phyloP scores from a whole-genome alignment of 108 stramenopile species.

The Tribonema minus region DNA sequence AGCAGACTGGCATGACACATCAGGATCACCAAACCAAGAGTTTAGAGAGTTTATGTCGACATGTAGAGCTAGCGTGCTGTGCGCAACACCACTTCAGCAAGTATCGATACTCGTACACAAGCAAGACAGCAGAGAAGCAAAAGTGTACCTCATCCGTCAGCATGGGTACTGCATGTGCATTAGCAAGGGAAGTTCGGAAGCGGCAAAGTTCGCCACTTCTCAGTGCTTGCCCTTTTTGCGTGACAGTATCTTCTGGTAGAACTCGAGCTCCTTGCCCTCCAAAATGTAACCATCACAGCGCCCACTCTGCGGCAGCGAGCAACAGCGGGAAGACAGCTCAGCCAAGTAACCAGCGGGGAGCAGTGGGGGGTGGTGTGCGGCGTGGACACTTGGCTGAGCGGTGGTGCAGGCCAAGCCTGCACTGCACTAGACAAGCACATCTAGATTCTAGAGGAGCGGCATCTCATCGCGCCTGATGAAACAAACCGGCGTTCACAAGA shows the following conservation, averaged over 20 bases:
- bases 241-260: slow-evolving; percentile 90
- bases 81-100: too few relatives aligned
- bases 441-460: too few relatives aligned
- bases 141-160: background rate
- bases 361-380: background rate
- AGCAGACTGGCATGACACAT: too few relatives aligned
- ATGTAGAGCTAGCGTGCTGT: background rate
- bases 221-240: slow-evolving; percentile 53
- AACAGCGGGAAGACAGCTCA: background rate
- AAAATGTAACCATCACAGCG: slow-evolving; percentile 96
- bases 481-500: too few relatives aligned
- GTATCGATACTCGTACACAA: too few relatives aligned
- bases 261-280: slow-evolving; percentile 96
- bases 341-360: too few relatives aligned
- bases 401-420: too few relatives aligned
- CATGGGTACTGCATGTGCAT: background rate
- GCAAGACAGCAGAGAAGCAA: background rate
- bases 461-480: too few relatives aligned
- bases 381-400: too few relatives aligned
- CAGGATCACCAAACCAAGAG: too few relatives aligned
- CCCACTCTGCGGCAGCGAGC: slow-evolving; percentile 69
- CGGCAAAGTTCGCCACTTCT: too few relatives aligned
- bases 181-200: background rate
- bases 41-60: background rate
- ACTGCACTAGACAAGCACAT: too few relatives aligned